Conservation (phyloP, 1,139 yeast genomes). For the Geotrichum restrictum region DNA sequence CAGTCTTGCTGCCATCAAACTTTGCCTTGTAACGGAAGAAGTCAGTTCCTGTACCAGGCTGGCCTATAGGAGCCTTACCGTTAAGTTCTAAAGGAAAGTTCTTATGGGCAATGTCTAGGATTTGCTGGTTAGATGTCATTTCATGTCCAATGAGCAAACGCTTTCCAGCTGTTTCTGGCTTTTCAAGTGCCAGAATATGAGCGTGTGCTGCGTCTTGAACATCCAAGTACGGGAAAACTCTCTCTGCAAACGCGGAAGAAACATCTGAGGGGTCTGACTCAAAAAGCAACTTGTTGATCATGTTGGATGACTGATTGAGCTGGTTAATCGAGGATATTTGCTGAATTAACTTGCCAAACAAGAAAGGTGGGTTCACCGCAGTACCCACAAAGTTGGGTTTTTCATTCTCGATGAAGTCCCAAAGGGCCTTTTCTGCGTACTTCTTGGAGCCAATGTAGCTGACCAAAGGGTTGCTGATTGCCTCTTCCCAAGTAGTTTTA, state of each 20-base stretch:
- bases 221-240: constrained; percentile 36
- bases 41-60: constrained; percentile 13
- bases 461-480: constrained; percentile 21
- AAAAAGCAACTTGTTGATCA: constrained; percentile 23
- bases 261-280: constrained; percentile 16
- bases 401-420: constrained; percentile 43
- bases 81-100: constrained; percentile 40
- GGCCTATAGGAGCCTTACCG: constrained; percentile 38
- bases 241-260: constrained; percentile 20
- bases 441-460: constrained; percentile 41
- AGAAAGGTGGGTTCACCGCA: constrained; percentile 46
- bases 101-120: constrained; percentile 40
- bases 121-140: constrained; percentile 35
- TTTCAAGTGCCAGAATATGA: constrained; percentile 43
- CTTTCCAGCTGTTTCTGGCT: constrained; percentile 18
- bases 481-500: constrained; percentile 41
- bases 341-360: constrained; percentile 45
- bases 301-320: constrained; percentile 29
- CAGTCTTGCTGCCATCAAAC: constrained; percentile 6
- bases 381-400: constrained; percentile 41
- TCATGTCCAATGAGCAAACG: constrained; percentile 21
- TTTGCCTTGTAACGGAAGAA: background rate
- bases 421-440: constrained; percentile 43
- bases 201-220: constrained; percentile 51
- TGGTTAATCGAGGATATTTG: constrained; percentile 24